phyloP scores from a whole-genome alignment of 2,329 filamentous ascomycete species.

The Zasmidium angulare region DNA sequence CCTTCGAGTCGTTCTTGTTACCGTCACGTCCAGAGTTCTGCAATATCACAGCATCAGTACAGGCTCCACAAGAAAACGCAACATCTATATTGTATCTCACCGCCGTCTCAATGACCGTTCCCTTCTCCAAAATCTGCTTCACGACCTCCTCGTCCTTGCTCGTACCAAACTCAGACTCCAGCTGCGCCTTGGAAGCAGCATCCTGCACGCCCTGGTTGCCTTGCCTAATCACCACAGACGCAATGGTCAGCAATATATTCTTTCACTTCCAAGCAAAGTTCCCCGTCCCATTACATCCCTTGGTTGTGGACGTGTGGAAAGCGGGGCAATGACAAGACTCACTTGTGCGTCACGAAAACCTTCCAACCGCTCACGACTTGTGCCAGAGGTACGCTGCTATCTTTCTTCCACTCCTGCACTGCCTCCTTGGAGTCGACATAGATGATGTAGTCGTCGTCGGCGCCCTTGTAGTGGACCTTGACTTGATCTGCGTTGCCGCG shows the following conservation, averaged over 20 bases:
- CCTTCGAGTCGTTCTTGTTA: conserved; percentile 44
- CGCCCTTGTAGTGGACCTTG: conserved; percentile 86
- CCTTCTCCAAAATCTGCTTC: conserved; percentile 75
- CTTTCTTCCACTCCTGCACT: conserved; percentile 78
- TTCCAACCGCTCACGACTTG: conserved; percentile 87
- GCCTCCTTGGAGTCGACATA: conserved; percentile 61
- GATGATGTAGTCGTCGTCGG: conserved; percentile 67
- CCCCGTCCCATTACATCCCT: not conserved
- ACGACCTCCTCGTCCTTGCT: conserved; percentile 76
- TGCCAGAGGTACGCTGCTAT: conserved; percentile 74
- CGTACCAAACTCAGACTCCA: conserved; percentile 88
- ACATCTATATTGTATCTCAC: conserved; percentile 43
- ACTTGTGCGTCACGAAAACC: conserved; percentile 89
- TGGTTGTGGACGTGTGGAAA: no score
- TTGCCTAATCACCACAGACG: conserved; percentile 57
- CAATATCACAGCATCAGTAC: not conserved
- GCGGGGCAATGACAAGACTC: conserved; percentile 46
- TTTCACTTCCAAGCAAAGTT: not conserved
- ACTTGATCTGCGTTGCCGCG: conserved; percentile 68
- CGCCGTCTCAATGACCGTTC: conserved; percentile 62
- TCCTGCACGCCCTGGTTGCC: conserved; percentile 80
- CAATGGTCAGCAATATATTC: not conserved
- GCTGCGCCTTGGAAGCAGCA: conserved; percentile 67
- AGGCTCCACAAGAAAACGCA: not conserved
- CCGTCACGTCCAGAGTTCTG: conserved; percentile 39